Base-by-base conservation (phyloP, 2,329 filamentous ascomycete genomes). In the Fusarium metavorans region DNA sequence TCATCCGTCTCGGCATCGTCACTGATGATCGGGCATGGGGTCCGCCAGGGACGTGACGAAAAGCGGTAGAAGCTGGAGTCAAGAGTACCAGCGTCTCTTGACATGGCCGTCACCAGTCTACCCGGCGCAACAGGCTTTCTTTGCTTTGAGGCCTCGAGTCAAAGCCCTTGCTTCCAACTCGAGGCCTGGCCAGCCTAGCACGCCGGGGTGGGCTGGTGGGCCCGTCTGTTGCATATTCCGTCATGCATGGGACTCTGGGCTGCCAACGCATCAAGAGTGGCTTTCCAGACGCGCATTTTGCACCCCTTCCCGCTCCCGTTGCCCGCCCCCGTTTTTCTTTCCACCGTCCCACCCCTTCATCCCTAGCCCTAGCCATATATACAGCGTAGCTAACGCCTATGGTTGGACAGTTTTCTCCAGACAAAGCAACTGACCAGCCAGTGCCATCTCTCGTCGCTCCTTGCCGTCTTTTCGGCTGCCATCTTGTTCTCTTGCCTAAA, bases 141-240 rank as follows among this genome's bases (percentile, higher is more conserved):
- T 18, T 67, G 23, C 62, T 71, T 73, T 67, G 70, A 73, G 71
- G 68, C 67, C 72, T 60, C 35, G 56, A 68, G 62, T 72, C 52
- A 72, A 54, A 70, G 35, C 52, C 63, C 64, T 64, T 68, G 66
- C 60, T 50, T 69, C 43, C 67, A 54, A 39, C 43, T 64, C 52
- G 50, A 62, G 58, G 50, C 67, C 45, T 45, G 64, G 69, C 64
- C 45, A 60, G 71, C 62, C 68, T 74, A 68, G 70, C 76, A 75
- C 64, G 66, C 65, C 76, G 71, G 68, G 70, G 74, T 72, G 76
- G 68, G 59, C 58, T 67, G 69, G 77, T 76, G 75, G 76, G 69
- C 73, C 74, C 61, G 50, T 57, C 76, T 78, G 83, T 81, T 88
- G 87, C 88, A 88, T 87, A 85, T 87, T 85, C 87, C 87, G 86